Conservation (phyloP, 768 basidiomycete genomes). For the Amanita rimosa region DNA sequence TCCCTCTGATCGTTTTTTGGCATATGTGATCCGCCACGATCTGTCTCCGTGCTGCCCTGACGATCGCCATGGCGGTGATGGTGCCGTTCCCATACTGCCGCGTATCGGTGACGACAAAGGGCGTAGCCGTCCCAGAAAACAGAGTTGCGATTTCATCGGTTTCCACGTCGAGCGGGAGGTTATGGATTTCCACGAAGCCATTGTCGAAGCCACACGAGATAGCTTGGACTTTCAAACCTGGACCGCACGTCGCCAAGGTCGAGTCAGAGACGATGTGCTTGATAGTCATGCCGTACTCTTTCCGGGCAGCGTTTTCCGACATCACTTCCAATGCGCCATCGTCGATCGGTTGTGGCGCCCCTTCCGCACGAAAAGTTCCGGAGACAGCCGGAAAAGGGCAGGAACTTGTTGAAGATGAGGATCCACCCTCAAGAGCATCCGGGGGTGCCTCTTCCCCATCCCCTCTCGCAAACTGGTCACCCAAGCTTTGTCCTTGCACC, state of each 20-base stretch:
- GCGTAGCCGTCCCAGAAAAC: constrained; percentile 5
- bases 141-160: constrained; percentile 7
- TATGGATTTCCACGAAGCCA: constrained; percentile 8
- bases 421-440: neutral
- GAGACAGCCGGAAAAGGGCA: too few species aligned
- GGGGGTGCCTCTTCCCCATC: neutral
- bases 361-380: neutral
- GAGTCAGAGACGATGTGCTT: constrained; percentile 4
- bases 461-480: too few species aligned
- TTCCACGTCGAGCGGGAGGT: constrained; percentile 9
- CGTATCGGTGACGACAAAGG: constrained; percentile 12
- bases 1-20: neutral
- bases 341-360: neutral
- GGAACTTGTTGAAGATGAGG: too few species aligned
- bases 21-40: neutral
- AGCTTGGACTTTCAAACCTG: constrained; percentile 8
- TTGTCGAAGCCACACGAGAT: constrained; percentile 11
- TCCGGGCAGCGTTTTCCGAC: neutral
- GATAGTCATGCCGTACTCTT: neutral
- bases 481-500: too few species aligned
- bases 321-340: neutral
- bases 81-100: constrained; percentile 6
- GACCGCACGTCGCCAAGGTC: constrained; percentile 13
- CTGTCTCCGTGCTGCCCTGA: neutral
- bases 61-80: neutral